Evolutionary conservation across 2,329 filamentous ascomycete genomes (phyloP).

Genomic region (Macrophomina phaseolina): DNA sequence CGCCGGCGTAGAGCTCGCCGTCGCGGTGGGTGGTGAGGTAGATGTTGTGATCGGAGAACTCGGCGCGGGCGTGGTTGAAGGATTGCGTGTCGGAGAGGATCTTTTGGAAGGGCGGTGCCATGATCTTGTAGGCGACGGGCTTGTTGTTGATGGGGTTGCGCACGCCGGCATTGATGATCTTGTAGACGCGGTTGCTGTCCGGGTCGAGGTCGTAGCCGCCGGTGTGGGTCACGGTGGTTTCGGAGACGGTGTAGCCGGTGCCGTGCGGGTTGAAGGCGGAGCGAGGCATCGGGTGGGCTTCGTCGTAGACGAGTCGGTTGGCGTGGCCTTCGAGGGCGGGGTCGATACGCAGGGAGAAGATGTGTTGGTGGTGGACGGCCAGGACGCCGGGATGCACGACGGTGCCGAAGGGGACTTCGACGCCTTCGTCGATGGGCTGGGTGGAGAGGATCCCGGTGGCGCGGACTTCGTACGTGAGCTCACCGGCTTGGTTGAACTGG

Average conservation of each 20-base stretch:
- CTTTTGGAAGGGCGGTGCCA: conserved; percentile 56
- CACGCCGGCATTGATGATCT: conserved; percentile 54
- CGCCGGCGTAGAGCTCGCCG: conserved; percentile 65
- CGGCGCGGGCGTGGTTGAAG: conserved; percentile 63
- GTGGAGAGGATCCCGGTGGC: conserved; percentile 73
- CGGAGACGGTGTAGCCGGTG: conserved; percentile 54
- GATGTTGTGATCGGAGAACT: conserved; percentile 64
- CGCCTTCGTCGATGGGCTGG: conserved; percentile 68
- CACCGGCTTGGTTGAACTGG: conserved; percentile 73
- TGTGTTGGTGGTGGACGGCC: conserved; percentile 75
- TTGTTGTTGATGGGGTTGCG: conserved; percentile 55
- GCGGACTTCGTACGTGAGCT: conserved; percentile 69
- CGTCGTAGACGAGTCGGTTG: conserved; percentile 57
- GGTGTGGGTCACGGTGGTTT: conserved; percentile 56
- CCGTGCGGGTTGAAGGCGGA: conserved; percentile 62
- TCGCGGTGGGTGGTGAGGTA: conserved; percentile 65
- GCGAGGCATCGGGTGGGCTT: conserved; percentile 65
- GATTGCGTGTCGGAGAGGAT: conserved; percentile 59
- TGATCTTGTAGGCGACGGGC: conserved; percentile 58
- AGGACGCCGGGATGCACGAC: conserved; percentile 73
- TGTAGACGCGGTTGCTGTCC: conserved; percentile 54
- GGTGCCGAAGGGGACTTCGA: conserved; percentile 70
- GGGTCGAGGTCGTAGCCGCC: conserved; percentile 57
- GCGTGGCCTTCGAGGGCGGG: conserved; percentile 53
- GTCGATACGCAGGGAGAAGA: conserved; percentile 65